These are phyloP conservation scores for Fusarium foetens DNA, from an alignment of 2,329 filamentous ascomycete genomes.

Conservation along the genomic window DNA sequence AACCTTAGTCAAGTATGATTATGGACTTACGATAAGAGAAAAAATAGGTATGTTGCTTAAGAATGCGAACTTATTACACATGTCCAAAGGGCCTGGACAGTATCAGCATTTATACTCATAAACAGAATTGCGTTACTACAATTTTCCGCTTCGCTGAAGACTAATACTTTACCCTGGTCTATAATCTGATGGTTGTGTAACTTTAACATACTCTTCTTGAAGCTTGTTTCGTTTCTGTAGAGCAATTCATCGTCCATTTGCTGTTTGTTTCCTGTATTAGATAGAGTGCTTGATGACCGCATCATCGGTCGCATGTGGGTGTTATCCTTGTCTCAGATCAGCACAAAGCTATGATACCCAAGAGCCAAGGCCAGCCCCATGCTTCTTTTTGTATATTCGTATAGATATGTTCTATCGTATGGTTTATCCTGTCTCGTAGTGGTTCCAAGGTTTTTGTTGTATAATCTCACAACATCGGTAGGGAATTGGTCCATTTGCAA, in stretches of 20 bases:
- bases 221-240: neutral
- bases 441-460: neutral
- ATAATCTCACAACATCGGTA: neutral
- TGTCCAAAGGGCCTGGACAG: neutral
- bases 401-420: neutral
- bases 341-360: conserved; percentile 14
- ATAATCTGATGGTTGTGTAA: neutral
- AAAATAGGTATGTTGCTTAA: neutral
- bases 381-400: neutral
- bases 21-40: neutral
- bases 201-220: neutral
- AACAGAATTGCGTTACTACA: neutral
- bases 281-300: conserved; percentile 13
- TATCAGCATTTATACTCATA: neutral
- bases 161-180: neutral
- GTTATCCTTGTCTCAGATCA: conserved; percentile 34
- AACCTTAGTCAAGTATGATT: neutral
- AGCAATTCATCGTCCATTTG: neutral
- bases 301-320: conserved; percentile 21
- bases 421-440: neutral
- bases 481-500: neutral
- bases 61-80: neutral
- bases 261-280: neutral
- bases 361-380: conserved; percentile 16
- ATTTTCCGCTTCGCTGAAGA: neutral